Conservation (phyloP, 805 yeast genomes). For the Maudiozyma saulgeensis region DNA sequence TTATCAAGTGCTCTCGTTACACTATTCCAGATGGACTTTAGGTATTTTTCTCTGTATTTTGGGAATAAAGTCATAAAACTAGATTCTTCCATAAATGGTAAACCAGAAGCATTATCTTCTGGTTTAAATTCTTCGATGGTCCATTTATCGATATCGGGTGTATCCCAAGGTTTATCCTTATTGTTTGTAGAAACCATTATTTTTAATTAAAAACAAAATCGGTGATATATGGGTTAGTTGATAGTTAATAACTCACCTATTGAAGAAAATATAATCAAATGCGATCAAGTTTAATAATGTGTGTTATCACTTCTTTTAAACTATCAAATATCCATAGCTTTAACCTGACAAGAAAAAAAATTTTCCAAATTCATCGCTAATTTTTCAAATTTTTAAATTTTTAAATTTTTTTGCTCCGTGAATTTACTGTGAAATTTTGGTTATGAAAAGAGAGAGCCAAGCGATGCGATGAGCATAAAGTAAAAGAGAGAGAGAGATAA, state of each 20-base stretch:
- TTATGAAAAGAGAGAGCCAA: neutral
- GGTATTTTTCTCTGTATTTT: conserved; percentile 85
- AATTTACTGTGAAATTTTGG: neutral
- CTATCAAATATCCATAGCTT: neutral
- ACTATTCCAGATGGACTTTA: conserved; percentile 87
- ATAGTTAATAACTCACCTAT: no score
- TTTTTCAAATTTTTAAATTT: neutral
- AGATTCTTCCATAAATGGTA: conserved; percentile 90
- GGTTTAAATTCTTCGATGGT: conserved; percentile 75
- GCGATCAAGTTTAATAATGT: no score
- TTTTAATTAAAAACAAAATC: neutral
- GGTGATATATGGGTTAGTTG: no score
- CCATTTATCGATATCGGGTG: conserved; percentile 93
- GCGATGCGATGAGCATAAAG: no score
- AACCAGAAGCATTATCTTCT: conserved; percentile 80
- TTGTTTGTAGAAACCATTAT: conserved; percentile 86
- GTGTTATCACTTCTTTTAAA: no score
- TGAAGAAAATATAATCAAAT: no score
- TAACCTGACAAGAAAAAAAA: neutral
- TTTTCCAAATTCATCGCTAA: conserved; percentile 1
- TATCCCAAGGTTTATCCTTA: conserved; percentile 96
- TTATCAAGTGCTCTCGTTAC: conserved; percentile 71
- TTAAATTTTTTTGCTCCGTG: neutral
- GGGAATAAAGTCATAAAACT: conserved; percentile 93
- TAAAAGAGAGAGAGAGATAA: no score